Percentiles rank a stretch among this genome's conserved stretches.
phyloP scores from a whole-genome alignment of 2,329 filamentous ascomycete species.

The Calonectria henricotiae region DNA sequence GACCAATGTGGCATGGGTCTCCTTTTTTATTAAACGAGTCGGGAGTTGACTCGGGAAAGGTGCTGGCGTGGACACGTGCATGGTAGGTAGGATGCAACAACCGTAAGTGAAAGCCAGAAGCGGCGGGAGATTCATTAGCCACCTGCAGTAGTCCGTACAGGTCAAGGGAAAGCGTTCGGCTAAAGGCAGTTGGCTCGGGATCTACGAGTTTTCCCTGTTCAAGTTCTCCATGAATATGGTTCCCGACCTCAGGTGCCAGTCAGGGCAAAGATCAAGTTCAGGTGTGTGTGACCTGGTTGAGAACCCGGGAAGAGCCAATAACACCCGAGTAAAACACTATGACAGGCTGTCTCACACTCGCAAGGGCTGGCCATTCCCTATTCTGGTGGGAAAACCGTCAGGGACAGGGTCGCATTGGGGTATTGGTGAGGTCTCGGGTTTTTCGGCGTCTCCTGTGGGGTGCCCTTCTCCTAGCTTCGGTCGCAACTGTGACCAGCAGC shows the following conservation, averaged over 20 bases:
- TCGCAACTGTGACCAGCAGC: background rate
- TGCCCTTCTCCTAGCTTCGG: background rate
- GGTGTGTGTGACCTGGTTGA: too few species aligned
- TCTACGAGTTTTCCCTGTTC: background rate
- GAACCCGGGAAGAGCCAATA: constrained; percentile 8
- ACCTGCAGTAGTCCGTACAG: background rate
- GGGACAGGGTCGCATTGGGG: constrained; percentile 16
- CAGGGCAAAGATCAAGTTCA: background rate
- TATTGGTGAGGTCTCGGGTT: constrained; percentile 26
- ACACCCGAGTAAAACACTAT: background rate
- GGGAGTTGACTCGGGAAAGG: constrained; percentile 33
- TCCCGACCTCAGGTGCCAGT: background rate
- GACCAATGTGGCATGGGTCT: constrained; percentile 4
- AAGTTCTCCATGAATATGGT: background rate
- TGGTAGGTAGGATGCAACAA: background rate
- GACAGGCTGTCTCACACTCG: constrained; percentile 8
- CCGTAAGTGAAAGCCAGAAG: background rate
- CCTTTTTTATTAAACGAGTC: background rate
- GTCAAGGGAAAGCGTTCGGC: background rate
- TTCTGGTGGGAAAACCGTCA: constrained; percentile 10
- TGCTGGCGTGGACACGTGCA: background rate
- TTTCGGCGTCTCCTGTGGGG: constrained; percentile 32
- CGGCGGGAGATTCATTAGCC: background rate
- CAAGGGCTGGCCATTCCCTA: constrained; percentile 2
- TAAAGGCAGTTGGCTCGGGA: constrained; percentile 8